Percentiles rank a stretch among this genome's conserved stretches.
Conservation (phyloP, 2,329 filamentous ascomycete genomes). For the Botrytis deweyae region DNA sequence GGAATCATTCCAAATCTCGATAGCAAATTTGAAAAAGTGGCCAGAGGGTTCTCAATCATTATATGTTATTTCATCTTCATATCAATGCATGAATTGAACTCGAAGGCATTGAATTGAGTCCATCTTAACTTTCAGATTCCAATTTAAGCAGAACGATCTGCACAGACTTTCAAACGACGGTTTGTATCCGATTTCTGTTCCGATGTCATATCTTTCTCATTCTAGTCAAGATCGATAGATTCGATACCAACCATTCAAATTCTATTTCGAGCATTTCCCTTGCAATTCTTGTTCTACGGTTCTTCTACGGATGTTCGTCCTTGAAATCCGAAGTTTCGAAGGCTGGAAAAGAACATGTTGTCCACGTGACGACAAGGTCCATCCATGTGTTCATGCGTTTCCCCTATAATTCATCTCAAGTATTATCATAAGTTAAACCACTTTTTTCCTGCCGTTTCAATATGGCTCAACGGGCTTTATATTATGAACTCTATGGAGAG, state of each 20-base stretch:
- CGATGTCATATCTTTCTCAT: neutral
- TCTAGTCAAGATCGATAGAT: neutral
- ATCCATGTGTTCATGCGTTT: slow-evolving; percentile 1
- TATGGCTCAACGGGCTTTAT: neutral
- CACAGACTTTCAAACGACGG: neutral
- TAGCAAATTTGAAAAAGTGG: slow-evolving; percentile 1
- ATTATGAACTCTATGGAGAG: neutral
- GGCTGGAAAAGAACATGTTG: neutral
- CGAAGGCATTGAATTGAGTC: neutral
- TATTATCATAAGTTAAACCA: neutral
- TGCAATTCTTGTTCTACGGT: slow-evolving; percentile 1
- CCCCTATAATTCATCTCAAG: neutral
- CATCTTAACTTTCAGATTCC: neutral
- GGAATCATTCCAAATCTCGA: neutral
- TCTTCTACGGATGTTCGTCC: slow-evolving; percentile 2
- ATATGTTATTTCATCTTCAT: slow-evolving; percentile 15
- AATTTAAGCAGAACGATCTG: slow-evolving; percentile 4
- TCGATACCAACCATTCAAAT: neutral
- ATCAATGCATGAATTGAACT: slow-evolving; percentile 15
- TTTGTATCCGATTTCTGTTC: neutral
- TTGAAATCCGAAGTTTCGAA: neutral
- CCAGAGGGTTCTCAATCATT: slow-evolving; percentile 3
- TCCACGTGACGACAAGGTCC: slow-evolving; percentile 16
- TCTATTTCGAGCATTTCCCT: slow-evolving; percentile 3
- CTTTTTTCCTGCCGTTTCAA: neutral